Conservation (phyloP, 2,329 filamentous ascomycete genomes). For the Neocatenulostroma microsporum region DNA sequence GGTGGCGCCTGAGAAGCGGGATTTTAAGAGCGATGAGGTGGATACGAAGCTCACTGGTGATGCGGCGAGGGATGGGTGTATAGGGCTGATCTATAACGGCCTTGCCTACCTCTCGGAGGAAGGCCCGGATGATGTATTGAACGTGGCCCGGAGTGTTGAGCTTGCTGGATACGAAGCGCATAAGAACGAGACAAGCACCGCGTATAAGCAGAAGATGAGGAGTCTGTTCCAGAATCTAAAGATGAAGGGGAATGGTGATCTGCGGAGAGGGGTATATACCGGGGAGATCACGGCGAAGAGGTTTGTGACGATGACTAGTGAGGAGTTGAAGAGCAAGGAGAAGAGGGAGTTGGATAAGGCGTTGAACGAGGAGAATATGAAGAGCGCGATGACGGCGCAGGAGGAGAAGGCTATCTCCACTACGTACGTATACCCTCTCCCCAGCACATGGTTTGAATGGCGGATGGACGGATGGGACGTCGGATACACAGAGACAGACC, state of each 20-base stretch:
- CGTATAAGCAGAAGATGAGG: constrained; percentile 82
- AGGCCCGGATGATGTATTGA: constrained; percentile 58
- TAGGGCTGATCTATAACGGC: constrained; percentile 90
- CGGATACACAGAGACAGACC: constrained; percentile 12
- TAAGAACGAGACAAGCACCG: constrained; percentile 59
- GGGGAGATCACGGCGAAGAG: constrained; percentile 63
- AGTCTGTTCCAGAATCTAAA: constrained; percentile 93
- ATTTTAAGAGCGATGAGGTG: constrained; percentile 71
- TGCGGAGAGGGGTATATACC: constrained; percentile 66
- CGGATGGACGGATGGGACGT: no score
- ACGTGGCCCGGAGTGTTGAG: constrained; percentile 64
- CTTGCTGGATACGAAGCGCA: constrained; percentile 62
- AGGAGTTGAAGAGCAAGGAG: constrained; percentile 84
- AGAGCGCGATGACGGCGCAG: constrained; percentile 89
- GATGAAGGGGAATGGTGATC: constrained; percentile 73
- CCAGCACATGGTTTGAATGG: no score
- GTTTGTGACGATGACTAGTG: constrained; percentile 80
- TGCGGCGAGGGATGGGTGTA: constrained; percentile 68
- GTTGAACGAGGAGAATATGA: constrained; percentile 88
- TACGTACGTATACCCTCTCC: constrained; percentile 21
- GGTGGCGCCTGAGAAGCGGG: constrained; percentile 65
- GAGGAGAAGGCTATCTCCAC: constrained; percentile 71
- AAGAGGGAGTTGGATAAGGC: constrained; percentile 67
- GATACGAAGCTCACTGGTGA: constrained; percentile 69
- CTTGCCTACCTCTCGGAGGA: constrained; percentile 63